Evolutionary conservation across 2,329 filamentous ascomycete species (phyloP).

Genomic region (Monilinia laxa): DNA sequence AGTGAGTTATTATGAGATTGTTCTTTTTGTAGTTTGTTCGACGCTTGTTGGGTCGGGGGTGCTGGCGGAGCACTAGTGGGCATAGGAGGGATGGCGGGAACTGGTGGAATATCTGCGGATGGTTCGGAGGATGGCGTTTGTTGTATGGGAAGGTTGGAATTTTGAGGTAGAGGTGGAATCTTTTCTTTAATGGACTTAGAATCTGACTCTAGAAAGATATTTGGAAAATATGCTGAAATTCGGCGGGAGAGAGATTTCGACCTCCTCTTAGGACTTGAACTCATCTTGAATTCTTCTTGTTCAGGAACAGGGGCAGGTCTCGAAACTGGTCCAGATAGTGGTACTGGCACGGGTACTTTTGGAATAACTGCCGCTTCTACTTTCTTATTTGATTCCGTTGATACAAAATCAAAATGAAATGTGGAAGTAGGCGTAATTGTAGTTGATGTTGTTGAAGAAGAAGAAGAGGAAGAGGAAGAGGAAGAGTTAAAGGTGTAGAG

Average conservation of each 20-base stretch:
- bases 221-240: slow-evolving; percentile 21
- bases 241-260: slow-evolving; percentile 22
- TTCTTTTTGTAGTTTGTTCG: slow-evolving; percentile 18
- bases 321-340: no score
- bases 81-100: slow-evolving; percentile 7
- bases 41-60: background rate
- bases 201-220: slow-evolving; percentile 19
- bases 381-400: background rate
- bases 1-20: background rate
- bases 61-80: slow-evolving; percentile 8
- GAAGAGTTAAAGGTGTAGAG: background rate
- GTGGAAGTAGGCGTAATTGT: no score
- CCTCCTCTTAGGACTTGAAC: slow-evolving; percentile 21
- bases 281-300: slow-evolving; percentile 22
- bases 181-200: slow-evolving; percentile 21
- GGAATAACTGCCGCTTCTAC: background rate
- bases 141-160: background rate
- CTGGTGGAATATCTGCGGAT: slow-evolving; percentile 5
- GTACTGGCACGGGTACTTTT: background rate
- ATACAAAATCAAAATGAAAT: background rate
- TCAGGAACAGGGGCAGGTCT: background rate
- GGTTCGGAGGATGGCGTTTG: background rate
- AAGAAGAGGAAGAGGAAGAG: background rate
- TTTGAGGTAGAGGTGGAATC: slow-evolving; percentile 10
- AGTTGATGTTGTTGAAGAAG: no score